Evolutionary conservation across 768 basidiomycete species (phyloP), one percentile per base, ranked within the genome.

Genomic region (Suillus discolor): DNA sequence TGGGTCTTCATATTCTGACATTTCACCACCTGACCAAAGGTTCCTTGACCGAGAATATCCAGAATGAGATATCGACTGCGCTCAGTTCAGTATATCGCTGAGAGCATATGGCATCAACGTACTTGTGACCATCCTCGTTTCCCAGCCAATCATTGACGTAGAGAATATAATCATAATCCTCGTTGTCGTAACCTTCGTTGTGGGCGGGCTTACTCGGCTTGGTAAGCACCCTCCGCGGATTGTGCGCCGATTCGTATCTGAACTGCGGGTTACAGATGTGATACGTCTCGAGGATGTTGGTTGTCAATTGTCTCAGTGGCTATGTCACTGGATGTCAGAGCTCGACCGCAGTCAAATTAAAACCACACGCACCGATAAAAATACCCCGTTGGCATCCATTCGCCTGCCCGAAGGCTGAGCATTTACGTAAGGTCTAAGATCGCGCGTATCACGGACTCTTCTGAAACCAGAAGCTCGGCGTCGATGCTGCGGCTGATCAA

Each of bases 1-100:
- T 99, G 96, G 38, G 94, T 97, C 82, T 96, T 95, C 91, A 98
- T 96, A 75, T 99, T 99, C 78, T 99, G 97, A 75, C 97, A 99
- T 77, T 99, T 99, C 71, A 99, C 97, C 39, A 99, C 97, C 77
- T 99, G 97, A 11, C 97, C 97, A 71, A 99, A 99, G 2, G 97
- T 99, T 28, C 97, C 97, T 77, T 99, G 97, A 8, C 97, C 97
- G 45, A 99, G 87, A 67, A 99, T 94, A 77, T 99, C 97, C 57
- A 99, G 89, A 73, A 99, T 99, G 69, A 99, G 83, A 78, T 98
- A 99, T 76, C 75, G 75, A 51, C 94, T 96, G 75, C 31, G 68
- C 66, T 69, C 66, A 51, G 62, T 65, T 71, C 53, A 64, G 69
- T 57, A 34, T 11, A 41, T 20, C 13, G 42, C 61, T 63, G 45